Base-by-base conservation (phyloP, 805 yeast species). In the Spathaspora passalidarum region DNA sequence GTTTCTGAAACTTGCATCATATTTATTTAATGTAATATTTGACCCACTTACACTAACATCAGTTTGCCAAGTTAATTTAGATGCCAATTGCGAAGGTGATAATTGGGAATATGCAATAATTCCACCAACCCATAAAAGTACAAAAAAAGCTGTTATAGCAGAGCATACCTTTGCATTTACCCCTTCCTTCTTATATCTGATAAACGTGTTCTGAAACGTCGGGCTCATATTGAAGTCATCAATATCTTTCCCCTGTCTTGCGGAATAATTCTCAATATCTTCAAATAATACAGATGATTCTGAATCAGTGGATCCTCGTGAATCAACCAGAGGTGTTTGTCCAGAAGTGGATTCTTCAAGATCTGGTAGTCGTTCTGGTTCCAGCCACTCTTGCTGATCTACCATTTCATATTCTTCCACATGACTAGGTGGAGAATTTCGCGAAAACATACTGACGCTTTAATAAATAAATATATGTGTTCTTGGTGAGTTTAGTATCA, bases 1-100 rank as follows among this genome's bases (percentile, higher is more conserved):
- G 45, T 69, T 71, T 13, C 52, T 43, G 36, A 51, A 50, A 9
- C 52, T 46, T 0, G 67, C 59, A 41, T 52, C 52, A 46, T 66
- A 72, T 3, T 48, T 40, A 39, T 64, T 64, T 23, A 72, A 53
- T 1, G 68, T 60, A n/a, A 66, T 49, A 46, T 69, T 69, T 26
- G 56, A 51, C 21, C 63, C 63, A 34, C 57, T 55, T 22, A 61
- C 47, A 18, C 42, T 49, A 4, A 61, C 50, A 42, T 52, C 54
- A 3, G 68, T 57, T 3, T 52, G 48, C 51, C 55, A 46, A 1
- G 61, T 52, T 9, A 61, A 57, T 32, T 63, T 58, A 32, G 52
- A 50, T 44, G 59, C 56, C 2, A 48, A 32, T n/a, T 45, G 47
- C 7, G 48, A 41, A 5, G 56, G 56, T 32, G 56, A 43, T 9